These are phyloP conservation scores for Pseudohyphozyma bogoriensis DNA, from an alignment of 768 basidiomycete species.

Conservation along the genomic window DNA sequence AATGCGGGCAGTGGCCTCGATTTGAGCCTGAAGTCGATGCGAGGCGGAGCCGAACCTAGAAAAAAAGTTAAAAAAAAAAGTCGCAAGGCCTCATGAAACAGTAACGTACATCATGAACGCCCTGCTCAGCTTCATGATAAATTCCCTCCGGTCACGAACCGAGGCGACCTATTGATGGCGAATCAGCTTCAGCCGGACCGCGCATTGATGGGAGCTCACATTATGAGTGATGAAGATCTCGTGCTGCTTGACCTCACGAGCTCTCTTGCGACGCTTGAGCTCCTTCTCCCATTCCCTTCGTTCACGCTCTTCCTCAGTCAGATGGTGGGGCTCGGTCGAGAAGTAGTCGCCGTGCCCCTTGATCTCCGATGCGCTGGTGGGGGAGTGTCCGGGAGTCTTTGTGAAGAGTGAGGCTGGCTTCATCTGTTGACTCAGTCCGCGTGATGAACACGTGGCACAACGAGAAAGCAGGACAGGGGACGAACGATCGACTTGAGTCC, in stretches of 20 bases:
- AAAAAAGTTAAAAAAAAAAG: not conserved
- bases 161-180: constrained; percentile 50
- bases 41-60: constrained; percentile 39
- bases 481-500: not conserved
- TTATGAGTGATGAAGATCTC: constrained; percentile 56
- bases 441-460: too few relatives aligned
- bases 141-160: constrained; percentile 43
- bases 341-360: constrained; percentile 21
- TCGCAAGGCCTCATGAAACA: too few relatives aligned
- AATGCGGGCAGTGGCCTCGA: constrained; percentile 44
- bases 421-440: too few relatives aligned
- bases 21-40: constrained; percentile 45
- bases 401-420: constrained; percentile 3
- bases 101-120: constrained; percentile 42
- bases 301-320: constrained; percentile 11
- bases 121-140: constrained; percentile 44
- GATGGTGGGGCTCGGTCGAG: constrained; percentile 3
- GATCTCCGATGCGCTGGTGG: constrained; percentile 22
- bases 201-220: too few relatives aligned
- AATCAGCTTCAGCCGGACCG: too few relatives aligned
- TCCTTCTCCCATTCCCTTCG: constrained; percentile 35
- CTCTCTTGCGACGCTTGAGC: constrained; percentile 41
- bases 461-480: too few relatives aligned
- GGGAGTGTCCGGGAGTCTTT: constrained; percentile 26
- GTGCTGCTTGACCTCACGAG: constrained; percentile 53